Conservation (phyloP, 176 grass and related monocot species). For the Aegilops speltoides region DNA sequence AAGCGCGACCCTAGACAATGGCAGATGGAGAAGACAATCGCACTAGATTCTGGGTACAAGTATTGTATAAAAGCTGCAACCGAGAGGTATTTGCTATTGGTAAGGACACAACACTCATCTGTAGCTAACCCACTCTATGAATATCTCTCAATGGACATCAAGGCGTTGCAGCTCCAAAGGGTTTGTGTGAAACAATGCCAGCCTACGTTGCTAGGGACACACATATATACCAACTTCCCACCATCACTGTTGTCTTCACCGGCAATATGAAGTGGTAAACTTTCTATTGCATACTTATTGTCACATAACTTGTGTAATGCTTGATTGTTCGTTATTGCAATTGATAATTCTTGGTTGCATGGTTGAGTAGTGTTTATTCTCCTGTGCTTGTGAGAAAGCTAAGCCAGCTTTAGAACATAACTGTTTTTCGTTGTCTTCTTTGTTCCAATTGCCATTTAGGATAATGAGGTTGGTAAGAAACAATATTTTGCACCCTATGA, state of each 20-base stretch:
- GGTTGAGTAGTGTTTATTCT: too few relatives aligned
- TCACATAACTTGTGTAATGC: background rate
- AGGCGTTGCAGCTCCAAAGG: conserved; percentile 12
- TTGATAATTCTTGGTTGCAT: too few relatives aligned
- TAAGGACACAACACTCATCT: background rate
- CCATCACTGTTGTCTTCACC: background rate
- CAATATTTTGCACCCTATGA: background rate
- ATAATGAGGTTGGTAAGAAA: background rate
- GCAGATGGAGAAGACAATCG: conserved; percentile 27
- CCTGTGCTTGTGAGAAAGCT: too few relatives aligned
- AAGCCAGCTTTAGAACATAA: too few relatives aligned
- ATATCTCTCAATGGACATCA: conserved; percentile 34
- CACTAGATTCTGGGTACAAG: background rate
- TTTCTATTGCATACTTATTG: background rate
- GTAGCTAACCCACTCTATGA: background rate
- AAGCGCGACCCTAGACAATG: background rate
- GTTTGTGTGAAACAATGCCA: conserved; percentile 16
- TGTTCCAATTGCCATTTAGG: background rate
- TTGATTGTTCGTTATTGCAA: too few relatives aligned
- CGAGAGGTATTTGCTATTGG: conserved; percentile 27
- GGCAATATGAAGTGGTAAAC: conserved; percentile 17
- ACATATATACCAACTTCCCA: conserved; percentile 41
- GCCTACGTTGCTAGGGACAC: background rate
- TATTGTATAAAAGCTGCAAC: conserved; percentile 20
- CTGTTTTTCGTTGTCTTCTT: too few relatives aligned